Conservation (phyloP, 2,329 filamentous ascomycete genomes). For the Cylindrodendrum hubeiense region DNA sequence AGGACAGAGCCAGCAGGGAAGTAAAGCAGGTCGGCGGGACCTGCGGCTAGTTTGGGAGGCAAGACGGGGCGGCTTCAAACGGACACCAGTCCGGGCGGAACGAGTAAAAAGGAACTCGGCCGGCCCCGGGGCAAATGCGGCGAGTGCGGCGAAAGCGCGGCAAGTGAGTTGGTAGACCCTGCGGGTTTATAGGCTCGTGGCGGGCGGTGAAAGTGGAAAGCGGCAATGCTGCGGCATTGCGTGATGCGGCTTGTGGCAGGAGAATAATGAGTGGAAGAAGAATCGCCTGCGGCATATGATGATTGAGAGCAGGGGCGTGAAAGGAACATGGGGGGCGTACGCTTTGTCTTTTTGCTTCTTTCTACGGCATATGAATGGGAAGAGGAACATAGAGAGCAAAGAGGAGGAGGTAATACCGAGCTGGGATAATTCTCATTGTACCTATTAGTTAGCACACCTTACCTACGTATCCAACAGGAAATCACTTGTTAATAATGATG, state of each 20-base stretch:
- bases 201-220: slow-evolving; percentile 25
- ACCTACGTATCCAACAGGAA: slow-evolving; percentile 8
- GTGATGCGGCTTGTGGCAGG: slow-evolving; percentile 37
- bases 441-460: slow-evolving; percentile 16
- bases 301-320: slow-evolving; percentile 2
- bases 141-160: slow-evolving; percentile 44
- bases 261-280: slow-evolving; percentile 19
- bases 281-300: slow-evolving; percentile 9
- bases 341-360: slow-evolving; percentile 5
- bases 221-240: slow-evolving; percentile 43
- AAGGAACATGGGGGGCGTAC: slow-evolving; percentile 7
- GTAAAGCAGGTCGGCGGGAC: slow-evolving; percentile 9
- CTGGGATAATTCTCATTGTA: slow-evolving; percentile 17
- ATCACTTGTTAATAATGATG: not conserved
- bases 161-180: slow-evolving; percentile 31
- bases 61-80: slow-evolving; percentile 19
- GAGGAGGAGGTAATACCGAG: slow-evolving; percentile 10
- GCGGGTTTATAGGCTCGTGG: slow-evolving; percentile 20
- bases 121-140: slow-evolving; percentile 37
- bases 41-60: not conserved
- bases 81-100: slow-evolving; percentile 31
- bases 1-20: slow-evolving; percentile 10
- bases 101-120: slow-evolving; percentile 29
- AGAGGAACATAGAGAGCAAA: not conserved
- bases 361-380: slow-evolving; percentile 1